These are phyloP conservation scores for Phylloporus sp. DNA, from an alignment of 768 basidiomycete genomes.

Conservation along the genomic window DNA sequence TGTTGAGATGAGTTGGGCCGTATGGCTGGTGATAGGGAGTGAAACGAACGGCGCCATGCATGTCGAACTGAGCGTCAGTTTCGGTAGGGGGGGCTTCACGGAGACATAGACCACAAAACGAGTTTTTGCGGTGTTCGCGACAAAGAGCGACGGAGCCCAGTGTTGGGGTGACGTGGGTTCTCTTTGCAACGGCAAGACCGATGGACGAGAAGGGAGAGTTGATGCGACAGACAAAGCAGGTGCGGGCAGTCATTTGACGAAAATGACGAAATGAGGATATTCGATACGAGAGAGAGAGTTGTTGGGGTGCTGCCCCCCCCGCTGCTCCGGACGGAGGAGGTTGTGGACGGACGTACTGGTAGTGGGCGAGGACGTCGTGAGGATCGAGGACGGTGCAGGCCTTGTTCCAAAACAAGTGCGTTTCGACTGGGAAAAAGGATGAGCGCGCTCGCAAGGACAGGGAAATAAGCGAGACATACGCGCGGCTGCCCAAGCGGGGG, in stretches of 20 bases:
- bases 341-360: slow-evolving; percentile 43
- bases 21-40: slow-evolving; percentile 31
- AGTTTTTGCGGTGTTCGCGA: slow-evolving; percentile 56
- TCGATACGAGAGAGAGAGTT: slow-evolving; percentile 32
- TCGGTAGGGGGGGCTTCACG: slow-evolving; percentile 52
- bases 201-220: slow-evolving; percentile 48
- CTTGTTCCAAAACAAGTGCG: slow-evolving; percentile 67
- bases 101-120: slow-evolving; percentile 66
- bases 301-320: slow-evolving; percentile 31
- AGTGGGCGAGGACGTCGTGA: slow-evolving; percentile 46
- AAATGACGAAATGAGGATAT: slow-evolving; percentile 57
- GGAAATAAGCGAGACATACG: slow-evolving; percentile 39
- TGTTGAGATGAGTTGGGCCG: slow-evolving; percentile 17
- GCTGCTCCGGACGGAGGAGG: slow-evolving; percentile 24
- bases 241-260: slow-evolving; percentile 48
- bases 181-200: slow-evolving; percentile 52
- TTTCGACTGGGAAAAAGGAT: slow-evolving; percentile 46
- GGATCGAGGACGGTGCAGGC: slow-evolving; percentile 61
- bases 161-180: slow-evolving; percentile 36
- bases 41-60: slow-evolving; percentile 29
- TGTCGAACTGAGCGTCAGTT: slow-evolving; percentile 32
- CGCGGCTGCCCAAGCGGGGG: slow-evolving; percentile 54
- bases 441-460: slow-evolving; percentile 5
- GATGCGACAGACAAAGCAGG: slow-evolving; percentile 66
- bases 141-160: slow-evolving; percentile 51